These are phyloP conservation scores for Monosporascus ibericus DNA, from an alignment of 2,329 filamentous ascomycete species.

Conservation along the genomic window DNA sequence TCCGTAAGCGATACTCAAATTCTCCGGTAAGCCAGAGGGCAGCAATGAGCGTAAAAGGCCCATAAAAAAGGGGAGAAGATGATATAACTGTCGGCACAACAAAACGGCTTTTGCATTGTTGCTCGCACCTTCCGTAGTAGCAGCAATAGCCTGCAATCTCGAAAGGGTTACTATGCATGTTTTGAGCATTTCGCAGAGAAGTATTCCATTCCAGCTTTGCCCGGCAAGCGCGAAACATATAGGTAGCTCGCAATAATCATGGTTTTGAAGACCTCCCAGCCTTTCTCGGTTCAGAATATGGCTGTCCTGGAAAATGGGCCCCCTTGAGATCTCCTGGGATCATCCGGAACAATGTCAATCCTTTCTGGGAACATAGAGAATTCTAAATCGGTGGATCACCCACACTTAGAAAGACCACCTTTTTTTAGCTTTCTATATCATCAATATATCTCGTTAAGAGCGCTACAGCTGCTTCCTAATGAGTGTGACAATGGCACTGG, in stretches of 20 bases:
- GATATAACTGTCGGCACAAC: no score
- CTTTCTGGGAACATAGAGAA: no score
- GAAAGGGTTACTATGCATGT: slow-evolving; percentile 11
- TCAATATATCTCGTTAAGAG: no score
- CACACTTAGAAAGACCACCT: no score
- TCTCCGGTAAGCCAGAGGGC: neutral
- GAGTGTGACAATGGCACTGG: slow-evolving; percentile 10
- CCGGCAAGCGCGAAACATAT: slow-evolving; percentile 2
- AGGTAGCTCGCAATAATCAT: slow-evolving; percentile 6
- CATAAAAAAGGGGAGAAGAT: neutral
- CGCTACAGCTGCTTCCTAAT: no score
- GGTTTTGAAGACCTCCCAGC: slow-evolving; percentile 15
- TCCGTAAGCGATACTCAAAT: neutral
- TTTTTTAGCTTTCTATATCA: no score
- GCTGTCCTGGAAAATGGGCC: no score
- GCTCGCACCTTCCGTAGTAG: neutral
- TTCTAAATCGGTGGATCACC: no score
- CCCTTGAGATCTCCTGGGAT: no score
- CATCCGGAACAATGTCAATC: no score
- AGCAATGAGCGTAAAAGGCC: neutral
- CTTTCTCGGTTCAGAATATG: slow-evolving; percentile 21
- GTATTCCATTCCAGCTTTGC: neutral
- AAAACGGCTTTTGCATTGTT: no score
- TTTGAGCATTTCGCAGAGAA: slow-evolving; percentile 1
- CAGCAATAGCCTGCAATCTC: neutral